phyloP scores from a whole-genome alignment of 345 rosid genomes.

The Schrenkiella parvula region DNA sequence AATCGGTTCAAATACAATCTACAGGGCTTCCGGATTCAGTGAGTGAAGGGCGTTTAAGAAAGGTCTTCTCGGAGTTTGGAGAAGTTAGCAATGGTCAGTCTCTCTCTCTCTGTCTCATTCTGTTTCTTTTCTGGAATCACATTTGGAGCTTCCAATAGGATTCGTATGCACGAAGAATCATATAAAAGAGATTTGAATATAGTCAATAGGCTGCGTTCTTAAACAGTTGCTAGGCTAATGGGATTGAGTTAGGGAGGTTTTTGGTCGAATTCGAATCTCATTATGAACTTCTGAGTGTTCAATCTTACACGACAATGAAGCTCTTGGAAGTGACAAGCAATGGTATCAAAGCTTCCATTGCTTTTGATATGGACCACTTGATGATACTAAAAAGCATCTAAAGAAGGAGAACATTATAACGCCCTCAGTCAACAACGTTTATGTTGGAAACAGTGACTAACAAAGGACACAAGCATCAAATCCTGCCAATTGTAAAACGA shows the following conservation, averaged over 20 bases:
- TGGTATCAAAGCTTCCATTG: background rate
- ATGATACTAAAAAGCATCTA: background rate
- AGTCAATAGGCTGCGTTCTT: background rate
- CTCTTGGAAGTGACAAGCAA: background rate
- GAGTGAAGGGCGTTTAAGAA: slow-evolving; percentile 47
- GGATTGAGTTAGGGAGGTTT: background rate
- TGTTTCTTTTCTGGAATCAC: background rate
- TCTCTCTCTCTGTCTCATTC: background rate
- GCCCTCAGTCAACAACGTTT: background rate
- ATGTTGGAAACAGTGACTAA: background rate
- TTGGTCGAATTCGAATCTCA: background rate
- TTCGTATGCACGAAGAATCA: background rate
- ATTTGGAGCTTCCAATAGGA: background rate
- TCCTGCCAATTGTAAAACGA: no score
- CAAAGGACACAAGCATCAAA: background rate
- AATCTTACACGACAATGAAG: background rate
- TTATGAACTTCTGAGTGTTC: background rate
- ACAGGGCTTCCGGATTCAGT: slow-evolving; percentile 51
- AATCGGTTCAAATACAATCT: background rate
- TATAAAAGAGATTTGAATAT: background rate
- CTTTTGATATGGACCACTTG: background rate
- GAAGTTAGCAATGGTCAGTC: slow-evolving; percentile 44
- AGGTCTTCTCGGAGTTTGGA: slow-evolving; percentile 47
- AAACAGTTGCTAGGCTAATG: background rate
- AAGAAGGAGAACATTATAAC: background rate